Evolutionary conservation across 2,329 filamentous ascomycete species (phyloP).

Genomic region (Grosmannia serpens): DNA sequence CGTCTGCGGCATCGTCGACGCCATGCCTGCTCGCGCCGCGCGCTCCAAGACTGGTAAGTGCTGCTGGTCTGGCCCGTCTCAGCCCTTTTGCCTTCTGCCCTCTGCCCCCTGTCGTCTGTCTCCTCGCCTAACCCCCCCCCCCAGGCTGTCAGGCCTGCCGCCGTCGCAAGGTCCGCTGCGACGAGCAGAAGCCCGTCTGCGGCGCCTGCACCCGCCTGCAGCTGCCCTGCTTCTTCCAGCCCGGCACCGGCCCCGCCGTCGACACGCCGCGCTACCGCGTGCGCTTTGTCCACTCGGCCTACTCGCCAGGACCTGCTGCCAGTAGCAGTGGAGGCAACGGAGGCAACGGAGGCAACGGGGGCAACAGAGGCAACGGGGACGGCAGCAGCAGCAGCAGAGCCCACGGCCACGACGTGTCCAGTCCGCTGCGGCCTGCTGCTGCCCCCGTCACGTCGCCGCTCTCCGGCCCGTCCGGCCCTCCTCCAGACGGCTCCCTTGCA

Average conservation of each 20-base stretch:
- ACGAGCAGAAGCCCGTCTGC: conserved; percentile 13
- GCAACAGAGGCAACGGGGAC: not conserved
- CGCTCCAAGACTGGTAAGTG: conserved; percentile 4
- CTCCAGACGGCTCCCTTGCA: not conserved
- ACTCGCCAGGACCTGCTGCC: not conserved
- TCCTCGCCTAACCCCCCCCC: not conserved
- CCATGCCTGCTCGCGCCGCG: not conserved
- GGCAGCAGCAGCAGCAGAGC: not conserved
- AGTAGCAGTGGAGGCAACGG: not conserved
- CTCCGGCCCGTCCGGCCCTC: not conserved
- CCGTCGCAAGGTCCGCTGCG: conserved; percentile 15
- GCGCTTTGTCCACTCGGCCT: conserved; percentile 1
- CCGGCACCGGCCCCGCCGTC: not conserved
- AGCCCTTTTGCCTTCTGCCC: not conserved
- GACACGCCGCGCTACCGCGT: not conserved
- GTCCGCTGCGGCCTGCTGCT: not conserved
- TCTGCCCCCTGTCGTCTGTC: not conserved
- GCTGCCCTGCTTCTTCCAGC: conserved; percentile 12
- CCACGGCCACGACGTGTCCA: not conserved
- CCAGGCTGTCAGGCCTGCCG: conserved; percentile 14
- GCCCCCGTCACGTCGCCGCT: not conserved
- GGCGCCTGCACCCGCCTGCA: conserved; percentile 14
- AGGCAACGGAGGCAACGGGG: not conserved
- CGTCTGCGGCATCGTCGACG: not conserved
- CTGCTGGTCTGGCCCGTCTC: not conserved